phyloP scores from a whole-genome alignment of 306 rosid species.

The Coriaria nepalensis region DNA sequence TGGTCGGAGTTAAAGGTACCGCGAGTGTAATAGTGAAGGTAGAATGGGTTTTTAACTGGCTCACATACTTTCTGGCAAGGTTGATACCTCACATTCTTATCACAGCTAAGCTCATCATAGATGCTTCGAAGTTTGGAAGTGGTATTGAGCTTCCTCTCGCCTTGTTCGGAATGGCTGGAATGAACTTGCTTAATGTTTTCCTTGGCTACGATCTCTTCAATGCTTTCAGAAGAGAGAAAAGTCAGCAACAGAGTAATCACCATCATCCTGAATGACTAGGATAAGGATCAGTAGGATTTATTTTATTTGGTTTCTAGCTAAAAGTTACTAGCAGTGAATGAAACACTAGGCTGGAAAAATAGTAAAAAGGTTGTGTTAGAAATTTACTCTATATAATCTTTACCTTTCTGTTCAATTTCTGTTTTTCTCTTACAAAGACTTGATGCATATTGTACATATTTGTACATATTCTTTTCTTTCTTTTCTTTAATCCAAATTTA shows the following conservation, averaged over 20 bases:
- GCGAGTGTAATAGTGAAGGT: constrained; percentile 33
- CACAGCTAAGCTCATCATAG: constrained; percentile 60
- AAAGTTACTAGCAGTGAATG: too few species aligned
- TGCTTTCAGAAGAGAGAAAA: constrained; percentile 59
- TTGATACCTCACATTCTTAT: constrained; percentile 51
- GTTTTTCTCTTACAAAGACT: too few species aligned
- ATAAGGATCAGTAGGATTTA: too few species aligned
- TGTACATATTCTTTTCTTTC: too few species aligned
- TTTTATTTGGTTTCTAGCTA: too few species aligned
- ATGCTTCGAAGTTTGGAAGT: constrained; percentile 55
- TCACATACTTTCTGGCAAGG: constrained; percentile 58
- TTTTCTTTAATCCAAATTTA: too few species aligned
- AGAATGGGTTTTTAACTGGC: constrained; percentile 89
- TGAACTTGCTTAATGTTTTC: constrained; percentile 66
- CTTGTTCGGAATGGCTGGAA: constrained; percentile 73
- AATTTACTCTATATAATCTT: too few species aligned
- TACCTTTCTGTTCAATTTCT: too few species aligned
- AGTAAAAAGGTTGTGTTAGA: too few species aligned
- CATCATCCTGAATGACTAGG: constrained; percentile 32
- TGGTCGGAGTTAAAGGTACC: constrained; percentile 59
- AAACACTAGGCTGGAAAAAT: too few species aligned
- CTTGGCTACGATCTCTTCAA: constrained; percentile 77
- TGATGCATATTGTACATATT: too few species aligned
- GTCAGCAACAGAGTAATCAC: constrained; percentile 11
- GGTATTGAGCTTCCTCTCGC: constrained; percentile 91